Evolutionary conservation across 164 flowering plant species (phyloP), one percentile per base, ranked within the genome.

Genomic region (Aristolochia californica): DNA sequence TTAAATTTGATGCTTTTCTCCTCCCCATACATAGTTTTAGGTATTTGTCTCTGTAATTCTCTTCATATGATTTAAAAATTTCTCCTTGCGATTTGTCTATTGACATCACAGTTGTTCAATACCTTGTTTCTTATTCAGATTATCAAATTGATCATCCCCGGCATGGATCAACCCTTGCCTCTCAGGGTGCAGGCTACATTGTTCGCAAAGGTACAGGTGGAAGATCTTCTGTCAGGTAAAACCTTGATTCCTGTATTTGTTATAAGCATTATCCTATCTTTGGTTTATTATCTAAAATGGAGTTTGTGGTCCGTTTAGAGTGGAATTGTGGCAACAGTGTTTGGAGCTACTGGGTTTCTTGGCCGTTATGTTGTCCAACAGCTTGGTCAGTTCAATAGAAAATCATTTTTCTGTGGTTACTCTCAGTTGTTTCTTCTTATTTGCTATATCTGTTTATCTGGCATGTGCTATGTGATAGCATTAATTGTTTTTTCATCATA

Each of bases 141-240:
- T 59, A 77, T 78, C 93, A 80, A 43, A 68, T 45, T 70, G 85
- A 85, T 60, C 76, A 69, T 67, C 78, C 81, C 14, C 70, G 94
- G 22, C 78, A 28, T 34, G 85, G 59, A 60, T 87, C 98, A 28
- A 75, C 80, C 26, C 71, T 93, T 48, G 74, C 95, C 58, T 47
- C 72, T 28, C 74, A 63, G 67, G 95, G 96, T 13, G 69, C 63
- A 18, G 97, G 95, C 57, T 83, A 83, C 73, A 68, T 93, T 27
- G 68, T 85, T 23, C 90, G 99, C 28, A 93, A 90, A 74, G 99
- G 99, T n/a, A 93, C 99, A 2, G 99, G 99, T 30, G 99, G 99
- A 54, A 78, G 99, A 78, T 93, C 99, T 21, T 93, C 99, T 62
- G 99, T 93, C 48, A 93, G 99, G 99, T 93, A 72, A 30, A 28